phyloP scores from a whole-genome alignment of 345 rosid species.

The Firmiana major region DNA sequence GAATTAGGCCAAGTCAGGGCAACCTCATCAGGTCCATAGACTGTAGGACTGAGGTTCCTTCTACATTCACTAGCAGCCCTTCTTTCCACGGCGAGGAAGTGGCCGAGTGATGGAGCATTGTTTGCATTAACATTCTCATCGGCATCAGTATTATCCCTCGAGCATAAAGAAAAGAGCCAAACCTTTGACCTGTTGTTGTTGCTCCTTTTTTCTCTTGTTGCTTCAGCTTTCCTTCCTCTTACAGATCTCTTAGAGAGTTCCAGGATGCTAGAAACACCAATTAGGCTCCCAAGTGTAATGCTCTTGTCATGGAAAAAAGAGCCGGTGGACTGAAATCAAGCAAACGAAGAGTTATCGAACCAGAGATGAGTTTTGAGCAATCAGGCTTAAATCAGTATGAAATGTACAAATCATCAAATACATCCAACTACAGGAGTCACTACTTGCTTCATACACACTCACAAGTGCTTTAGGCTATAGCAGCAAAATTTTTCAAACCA shows the following conservation, averaged over 20 bases:
- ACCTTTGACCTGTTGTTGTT: neutral
- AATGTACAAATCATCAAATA: neutral
- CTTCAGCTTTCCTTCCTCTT: constrained; percentile 33
- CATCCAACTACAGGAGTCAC: neutral
- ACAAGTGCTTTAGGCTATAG: neutral
- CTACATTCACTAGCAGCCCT: neutral
- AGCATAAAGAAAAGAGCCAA: neutral
- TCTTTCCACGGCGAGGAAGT: constrained; percentile 1
- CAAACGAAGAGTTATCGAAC: neutral
- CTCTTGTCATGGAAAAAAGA: constrained; percentile 68
- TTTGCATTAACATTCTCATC: neutral
- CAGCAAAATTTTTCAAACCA: neutral
- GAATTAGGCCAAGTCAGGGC: neutral
- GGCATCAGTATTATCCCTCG: neutral
- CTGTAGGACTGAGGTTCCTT: neutral
- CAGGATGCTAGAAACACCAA: constrained; percentile 49
- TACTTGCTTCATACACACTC: neutral
- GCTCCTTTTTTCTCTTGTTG: constrained; percentile 21
- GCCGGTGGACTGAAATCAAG: constrained; percentile 50
- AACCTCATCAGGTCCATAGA: neutral
- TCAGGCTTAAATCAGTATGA: neutral
- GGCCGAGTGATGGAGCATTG: constrained; percentile 7
- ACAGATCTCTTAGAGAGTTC: constrained; percentile 52
- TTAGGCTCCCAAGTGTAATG: constrained; percentile 62
- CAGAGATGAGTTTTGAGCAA: neutral